Conservation (phyloP, 2,329 filamentous ascomycete species). For the Aspergillus ochraceoroseus region DNA sequence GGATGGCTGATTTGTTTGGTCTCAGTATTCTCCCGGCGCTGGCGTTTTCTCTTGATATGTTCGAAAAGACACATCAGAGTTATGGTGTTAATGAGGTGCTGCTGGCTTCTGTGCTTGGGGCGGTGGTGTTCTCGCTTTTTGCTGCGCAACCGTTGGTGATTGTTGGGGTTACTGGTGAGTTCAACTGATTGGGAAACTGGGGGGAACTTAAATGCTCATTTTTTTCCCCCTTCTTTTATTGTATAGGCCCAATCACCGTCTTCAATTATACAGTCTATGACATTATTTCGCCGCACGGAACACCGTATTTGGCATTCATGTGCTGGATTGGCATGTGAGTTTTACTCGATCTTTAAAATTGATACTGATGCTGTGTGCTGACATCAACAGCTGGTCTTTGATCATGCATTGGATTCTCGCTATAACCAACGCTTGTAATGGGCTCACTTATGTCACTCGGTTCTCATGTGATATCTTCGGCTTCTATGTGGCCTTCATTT, state of each 20-base stretch:
- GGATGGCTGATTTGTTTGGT: no score
- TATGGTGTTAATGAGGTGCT: conserved; percentile 90
- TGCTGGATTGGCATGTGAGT: conserved; percentile 75
- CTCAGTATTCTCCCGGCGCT: conserved; percentile 83
- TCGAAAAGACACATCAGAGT: conserved; percentile 75
- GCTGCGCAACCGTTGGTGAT: conserved; percentile 84
- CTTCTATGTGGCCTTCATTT: conserved; percentile 89
- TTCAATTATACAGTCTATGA: conserved; percentile 94
- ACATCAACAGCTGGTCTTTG: conserved; percentile 64
- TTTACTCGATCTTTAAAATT: not conserved
- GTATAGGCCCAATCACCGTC: conserved; percentile 85
- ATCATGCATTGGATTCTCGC: conserved; percentile 81
- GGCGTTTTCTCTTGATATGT: conserved; percentile 91
- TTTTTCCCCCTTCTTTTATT: not conserved
- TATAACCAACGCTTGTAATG: conserved; percentile 80
- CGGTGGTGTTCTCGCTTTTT: conserved; percentile 73
- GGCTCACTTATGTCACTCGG: conserved; percentile 79
- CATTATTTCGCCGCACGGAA: conserved; percentile 71
- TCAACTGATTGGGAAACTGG: no score
- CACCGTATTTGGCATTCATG: conserved; percentile 86
- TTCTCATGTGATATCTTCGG: conserved; percentile 94
- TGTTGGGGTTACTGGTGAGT: conserved; percentile 72
- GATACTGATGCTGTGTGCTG: not conserved
- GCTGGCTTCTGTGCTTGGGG: conserved; percentile 75
- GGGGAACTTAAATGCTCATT: no score